Percentiles rank a stretch among this genome's conserved stretches.
phyloP scores from a whole-genome alignment of 331 rosid genomes.

The Quercus lobata region DNA sequence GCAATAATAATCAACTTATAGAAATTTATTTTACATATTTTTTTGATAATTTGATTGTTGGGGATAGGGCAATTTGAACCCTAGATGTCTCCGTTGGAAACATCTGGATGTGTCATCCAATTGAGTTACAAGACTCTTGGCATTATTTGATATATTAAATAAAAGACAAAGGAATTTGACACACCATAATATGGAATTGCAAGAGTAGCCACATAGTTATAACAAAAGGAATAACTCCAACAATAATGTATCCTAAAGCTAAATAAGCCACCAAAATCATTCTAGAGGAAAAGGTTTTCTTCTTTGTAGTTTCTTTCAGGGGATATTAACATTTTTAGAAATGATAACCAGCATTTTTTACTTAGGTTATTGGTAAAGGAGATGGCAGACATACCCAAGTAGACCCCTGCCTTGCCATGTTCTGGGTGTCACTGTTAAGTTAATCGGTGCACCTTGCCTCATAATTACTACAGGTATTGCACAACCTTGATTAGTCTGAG shows the following conservation, averaged over 20 bases:
- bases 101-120: too few species aligned
- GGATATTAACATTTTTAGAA: not conserved
- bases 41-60: too few species aligned
- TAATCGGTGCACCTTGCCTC: slow-evolving; percentile 76
- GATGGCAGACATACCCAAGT: slow-evolving; percentile 60
- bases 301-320: not conserved
- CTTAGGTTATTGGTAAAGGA: not conserved
- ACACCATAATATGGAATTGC: not conserved
- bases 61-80: too few species aligned
- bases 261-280: not conserved
- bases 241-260: not conserved
- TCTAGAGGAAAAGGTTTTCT: not conserved
- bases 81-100: too few species aligned
- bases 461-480: slow-evolving; percentile 50
- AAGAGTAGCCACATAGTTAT: not conserved
- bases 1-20: not conserved
- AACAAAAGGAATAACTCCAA: not conserved
- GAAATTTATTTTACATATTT: not conserved
- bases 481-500: slow-evolving; percentile 52
- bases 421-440: slow-evolving; percentile 75
- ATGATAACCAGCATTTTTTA: not conserved
- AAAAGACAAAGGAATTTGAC: not conserved
- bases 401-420: slow-evolving; percentile 93
- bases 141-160: too few species aligned
- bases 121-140: too few species aligned